phyloP scores from a whole-genome alignment of 129 eudicot species.

The Centrapalus pauciflorus region DNA sequence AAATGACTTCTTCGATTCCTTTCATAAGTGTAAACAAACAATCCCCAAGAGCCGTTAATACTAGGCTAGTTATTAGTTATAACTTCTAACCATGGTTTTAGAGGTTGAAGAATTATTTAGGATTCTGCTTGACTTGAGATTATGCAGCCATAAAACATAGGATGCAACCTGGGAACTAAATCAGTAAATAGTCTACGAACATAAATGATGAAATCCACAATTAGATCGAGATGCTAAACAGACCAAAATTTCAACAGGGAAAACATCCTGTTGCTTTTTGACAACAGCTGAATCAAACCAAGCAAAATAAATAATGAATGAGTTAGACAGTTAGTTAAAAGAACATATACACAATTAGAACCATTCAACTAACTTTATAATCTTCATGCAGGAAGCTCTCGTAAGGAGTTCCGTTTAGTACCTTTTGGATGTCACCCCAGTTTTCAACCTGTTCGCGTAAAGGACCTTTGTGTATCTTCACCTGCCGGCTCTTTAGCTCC shows the following conservation, averaged over 20 bases:
- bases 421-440: conserved; percentile 66
- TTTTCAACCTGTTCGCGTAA: conserved; percentile 71
- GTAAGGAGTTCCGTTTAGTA: conserved; percentile 64
- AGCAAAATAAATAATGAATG: conserved; percentile 38
- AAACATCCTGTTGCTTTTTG: conserved; percentile 26
- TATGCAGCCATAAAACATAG: neutral
- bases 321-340: conserved; percentile 25
- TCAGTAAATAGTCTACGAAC: conserved; percentile 13
- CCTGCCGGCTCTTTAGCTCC: conserved; percentile 66
- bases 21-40: too few relatives aligned
- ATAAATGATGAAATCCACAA: neutral
- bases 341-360: conserved; percentile 28
- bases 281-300: neutral
- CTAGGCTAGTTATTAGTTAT: too few relatives aligned
- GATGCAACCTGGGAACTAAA: conserved; percentile 3
- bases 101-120: too few relatives aligned
- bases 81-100: too few relatives aligned
- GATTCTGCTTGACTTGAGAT: too few relatives aligned
- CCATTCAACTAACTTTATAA: conserved; percentile 35
- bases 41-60: too few relatives aligned
- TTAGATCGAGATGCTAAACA: conserved; percentile 20
- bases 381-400: conserved; percentile 62
- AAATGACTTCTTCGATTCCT: too few relatives aligned
- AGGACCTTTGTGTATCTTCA: conserved; percentile 92
- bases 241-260: conserved; percentile 55